phyloP scores from a whole-genome alignment of 164 flowering plant species.

The Umbellularia californica region DNA sequence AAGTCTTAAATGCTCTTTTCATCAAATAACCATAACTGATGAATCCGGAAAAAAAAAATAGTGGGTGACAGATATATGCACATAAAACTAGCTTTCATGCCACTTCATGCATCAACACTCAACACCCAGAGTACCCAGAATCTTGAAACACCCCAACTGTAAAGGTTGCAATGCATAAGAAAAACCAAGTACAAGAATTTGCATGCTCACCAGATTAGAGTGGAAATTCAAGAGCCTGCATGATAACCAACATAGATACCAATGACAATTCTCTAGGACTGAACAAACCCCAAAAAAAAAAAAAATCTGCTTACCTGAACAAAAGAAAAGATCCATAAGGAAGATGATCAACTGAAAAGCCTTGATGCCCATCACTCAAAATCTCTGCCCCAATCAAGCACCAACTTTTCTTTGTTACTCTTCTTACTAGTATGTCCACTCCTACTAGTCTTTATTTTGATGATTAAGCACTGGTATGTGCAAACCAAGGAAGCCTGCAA shows the following conservation, averaged over 20 bases:
- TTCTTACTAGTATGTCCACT: not conserved
- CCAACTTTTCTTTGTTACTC: slow-evolving; percentile 9
- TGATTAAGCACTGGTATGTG: slow-evolving; percentile 5
- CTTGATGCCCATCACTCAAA: slow-evolving; percentile 29
- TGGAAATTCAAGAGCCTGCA: not conserved
- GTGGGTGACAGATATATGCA: not conserved
- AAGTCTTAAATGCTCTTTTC: not conserved
- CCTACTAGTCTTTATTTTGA: slow-evolving; percentile 5
- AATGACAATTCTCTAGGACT: not conserved
- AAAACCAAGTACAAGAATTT: not conserved
- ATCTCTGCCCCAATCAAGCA: not conserved
- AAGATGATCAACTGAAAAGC: slow-evolving; percentile 16
- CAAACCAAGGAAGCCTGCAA: slow-evolving; percentile 21
- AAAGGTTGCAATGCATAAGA: not conserved
- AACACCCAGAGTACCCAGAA: not conserved
- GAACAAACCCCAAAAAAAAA: not conserved
- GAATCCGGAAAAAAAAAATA: not conserved
- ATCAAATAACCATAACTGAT: not conserved
- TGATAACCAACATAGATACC: not conserved
- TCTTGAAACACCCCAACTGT: not conserved
- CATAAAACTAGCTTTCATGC: not conserved
- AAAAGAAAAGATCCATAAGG: slow-evolving; percentile 27
- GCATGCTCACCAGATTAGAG: not conserved
- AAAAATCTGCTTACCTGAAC: slow-evolving; percentile 40
- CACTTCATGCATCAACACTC: not conserved